Conservation (phyloP, 208 protist species). For the Trypanosoma grayi region DNA sequence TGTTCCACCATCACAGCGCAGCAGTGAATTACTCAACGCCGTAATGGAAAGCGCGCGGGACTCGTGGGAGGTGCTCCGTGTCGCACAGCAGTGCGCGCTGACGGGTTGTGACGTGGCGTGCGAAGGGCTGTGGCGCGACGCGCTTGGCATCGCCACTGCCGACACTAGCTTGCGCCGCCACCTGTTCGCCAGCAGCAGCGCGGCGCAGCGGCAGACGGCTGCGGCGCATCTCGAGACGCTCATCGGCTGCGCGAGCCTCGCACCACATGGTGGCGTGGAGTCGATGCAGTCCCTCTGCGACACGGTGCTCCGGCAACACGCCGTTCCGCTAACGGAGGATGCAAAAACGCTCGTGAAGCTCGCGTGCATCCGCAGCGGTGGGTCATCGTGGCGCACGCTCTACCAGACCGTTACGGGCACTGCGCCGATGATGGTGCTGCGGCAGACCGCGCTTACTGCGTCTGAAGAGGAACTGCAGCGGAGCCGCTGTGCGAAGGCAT, state of each 20-base stretch:
- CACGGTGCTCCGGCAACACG: background rate
- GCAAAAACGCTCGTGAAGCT: slow-evolving; percentile 25
- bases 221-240: slow-evolving; percentile 17
- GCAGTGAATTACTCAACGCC: slow-evolving; percentile 8
- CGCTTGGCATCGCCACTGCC: slow-evolving; percentile 2
- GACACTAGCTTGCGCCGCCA: slow-evolving; percentile 3
- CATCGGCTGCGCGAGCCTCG: slow-evolving; percentile 18
- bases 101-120: slow-evolving; percentile 1
- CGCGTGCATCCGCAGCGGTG: slow-evolving; percentile 12
- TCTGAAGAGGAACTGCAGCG: slow-evolving; percentile 21
- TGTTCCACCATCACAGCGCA: slow-evolving; percentile 11
- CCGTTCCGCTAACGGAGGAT: slow-evolving; percentile 20
- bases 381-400: slow-evolving; percentile 14
- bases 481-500: background rate
- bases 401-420: slow-evolving; percentile 24
- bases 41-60: slow-evolving; percentile 21
- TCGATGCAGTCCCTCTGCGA: slow-evolving; percentile 23
- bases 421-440: slow-evolving; percentile 13
- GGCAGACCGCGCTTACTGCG: slow-evolving; percentile 5
- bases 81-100: background rate
- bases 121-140: slow-evolving; percentile 12
- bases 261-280: background rate
- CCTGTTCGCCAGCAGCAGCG: background rate
- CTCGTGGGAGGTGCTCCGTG: slow-evolving; percentile 14
- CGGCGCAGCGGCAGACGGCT: background rate